Base-by-base conservation (phyloP, 192 early-diverging fungal genomes). In the Coemansia sp. region DNA sequence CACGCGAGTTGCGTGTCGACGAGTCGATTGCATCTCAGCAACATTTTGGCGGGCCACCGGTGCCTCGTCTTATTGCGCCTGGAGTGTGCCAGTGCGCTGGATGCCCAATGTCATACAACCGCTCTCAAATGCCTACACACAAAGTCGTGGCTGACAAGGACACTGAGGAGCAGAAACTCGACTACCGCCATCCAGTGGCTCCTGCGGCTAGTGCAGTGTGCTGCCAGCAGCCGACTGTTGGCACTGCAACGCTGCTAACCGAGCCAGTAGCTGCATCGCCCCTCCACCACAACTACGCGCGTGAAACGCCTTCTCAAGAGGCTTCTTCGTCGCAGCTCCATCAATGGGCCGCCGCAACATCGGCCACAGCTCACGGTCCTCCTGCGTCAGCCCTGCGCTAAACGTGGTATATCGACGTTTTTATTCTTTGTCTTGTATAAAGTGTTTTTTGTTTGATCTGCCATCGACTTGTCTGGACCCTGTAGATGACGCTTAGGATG, bases 161-260 rank as follows among this genome's bases (percentile, higher is more conserved):
- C 14, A 4, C 46, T 27, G 5, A n/a, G 24, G 26, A 14, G 8
- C 46, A 50, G 22, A 5, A 22, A 8, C 21, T 5, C 0, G 3
- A 57, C 10, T 12, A 8, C 46, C 38, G 39, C 38, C 61, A 41
- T 26, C 36, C 29, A 14, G 34, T 39, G 2, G 36, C 29, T 24
- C 40, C 32, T 22, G 34, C 57, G 24, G 18, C 26, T 4, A 24
- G 32, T 9, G 56, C 12, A 36, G 12, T 19, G 17, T 66, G 56
- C 29, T 66, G 56, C 26, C 56, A 43, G 15, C 39, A 41, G 18
- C 60, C 50, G 6, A 58, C 60, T 1, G 55, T 76, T 6, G 73
- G 73, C 24, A 70, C 68, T 2, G 73, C 73, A 19, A 76, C 67
- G 3, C 36, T 76, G 35, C 40, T 38, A 15, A 76, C 73, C 19